Conservation (phyloP, 306 rosid genomes). For the Corylus heterophylla region DNA sequence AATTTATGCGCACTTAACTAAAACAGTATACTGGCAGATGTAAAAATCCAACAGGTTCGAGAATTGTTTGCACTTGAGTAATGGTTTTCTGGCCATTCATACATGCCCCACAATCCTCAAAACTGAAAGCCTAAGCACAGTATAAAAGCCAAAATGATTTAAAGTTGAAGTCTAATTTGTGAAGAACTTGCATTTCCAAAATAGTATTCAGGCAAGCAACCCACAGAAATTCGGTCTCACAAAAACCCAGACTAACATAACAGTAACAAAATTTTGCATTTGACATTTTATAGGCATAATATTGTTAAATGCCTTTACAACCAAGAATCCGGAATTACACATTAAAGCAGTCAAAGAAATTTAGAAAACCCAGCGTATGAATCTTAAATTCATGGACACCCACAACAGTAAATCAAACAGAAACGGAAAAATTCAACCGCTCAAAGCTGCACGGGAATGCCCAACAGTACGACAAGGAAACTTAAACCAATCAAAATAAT, state of each 20-base stretch:
- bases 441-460: background rate
- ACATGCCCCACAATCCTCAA: background rate
- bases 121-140: background rate
- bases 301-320: background rate
- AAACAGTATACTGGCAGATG: conserved; percentile 1
- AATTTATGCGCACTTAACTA: background rate
- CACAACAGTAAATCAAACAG: background rate
- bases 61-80: background rate
- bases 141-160: background rate
- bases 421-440: background rate
- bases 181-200: background rate
- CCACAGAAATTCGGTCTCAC: background rate
- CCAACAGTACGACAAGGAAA: background rate
- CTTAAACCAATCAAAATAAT: background rate
- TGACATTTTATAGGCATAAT: background rate
- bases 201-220: background rate
- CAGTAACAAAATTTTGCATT: background rate
- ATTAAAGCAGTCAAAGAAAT: background rate
- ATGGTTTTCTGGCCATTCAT: background rate
- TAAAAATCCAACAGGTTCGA: background rate
- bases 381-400: background rate
- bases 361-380: background rate
- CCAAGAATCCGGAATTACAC: background rate
- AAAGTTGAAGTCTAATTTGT: background rate
- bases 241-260: background rate